Evolutionary conservation across 2,329 filamentous ascomycete genomes (phyloP).

Genomic region (Dactylellina leptospora): DNA sequence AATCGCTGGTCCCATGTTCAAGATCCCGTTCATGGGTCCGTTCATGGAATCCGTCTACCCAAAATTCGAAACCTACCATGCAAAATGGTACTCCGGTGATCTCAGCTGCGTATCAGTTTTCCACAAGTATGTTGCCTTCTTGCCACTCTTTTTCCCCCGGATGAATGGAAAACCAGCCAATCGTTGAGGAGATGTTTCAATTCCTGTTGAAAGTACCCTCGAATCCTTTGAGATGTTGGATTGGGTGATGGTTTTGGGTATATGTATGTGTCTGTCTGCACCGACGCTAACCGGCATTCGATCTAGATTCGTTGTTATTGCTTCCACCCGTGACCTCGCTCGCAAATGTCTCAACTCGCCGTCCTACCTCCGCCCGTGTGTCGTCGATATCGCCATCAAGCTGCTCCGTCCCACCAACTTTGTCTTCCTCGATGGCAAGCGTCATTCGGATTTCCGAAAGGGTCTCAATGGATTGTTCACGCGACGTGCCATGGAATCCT

Average conservation of each 20-base stretch:
- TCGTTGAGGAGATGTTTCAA: too few species aligned
- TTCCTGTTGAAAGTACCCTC: slow-evolving; percentile 10
- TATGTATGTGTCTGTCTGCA: background rate
- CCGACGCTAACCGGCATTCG: slow-evolving; percentile 26
- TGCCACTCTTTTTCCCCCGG: background rate
- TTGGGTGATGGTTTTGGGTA: too few species aligned
- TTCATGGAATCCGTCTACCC: slow-evolving; percentile 92
- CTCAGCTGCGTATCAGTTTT: slow-evolving; percentile 98
- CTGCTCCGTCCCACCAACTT: slow-evolving; percentile 91
- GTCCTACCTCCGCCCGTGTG: slow-evolving; percentile 88
- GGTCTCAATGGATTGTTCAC: slow-evolving; percentile 95
- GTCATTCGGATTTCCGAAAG: slow-evolving; percentile 96
- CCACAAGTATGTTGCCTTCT: slow-evolving; percentile 76
- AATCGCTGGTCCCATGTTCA: slow-evolving; percentile 77
- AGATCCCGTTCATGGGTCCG: slow-evolving; percentile 89
- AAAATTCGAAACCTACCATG: slow-evolving; percentile 88
- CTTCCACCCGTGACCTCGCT: slow-evolving; percentile 91
- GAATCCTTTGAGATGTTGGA: too few species aligned
- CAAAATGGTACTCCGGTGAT: slow-evolving; percentile 89
- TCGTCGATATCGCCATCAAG: slow-evolving; percentile 93
- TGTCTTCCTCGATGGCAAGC: slow-evolving; percentile 96
- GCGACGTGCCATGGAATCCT: slow-evolving; percentile 82
- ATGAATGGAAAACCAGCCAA: too few species aligned
- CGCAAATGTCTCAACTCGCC: slow-evolving; percentile 98
- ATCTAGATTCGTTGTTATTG: slow-evolving; percentile 90